Percentiles rank a stretch among this genome's conserved stretches.
Conservation (phyloP, 441 rosid species). For the Macaranga tanarius region DNA sequence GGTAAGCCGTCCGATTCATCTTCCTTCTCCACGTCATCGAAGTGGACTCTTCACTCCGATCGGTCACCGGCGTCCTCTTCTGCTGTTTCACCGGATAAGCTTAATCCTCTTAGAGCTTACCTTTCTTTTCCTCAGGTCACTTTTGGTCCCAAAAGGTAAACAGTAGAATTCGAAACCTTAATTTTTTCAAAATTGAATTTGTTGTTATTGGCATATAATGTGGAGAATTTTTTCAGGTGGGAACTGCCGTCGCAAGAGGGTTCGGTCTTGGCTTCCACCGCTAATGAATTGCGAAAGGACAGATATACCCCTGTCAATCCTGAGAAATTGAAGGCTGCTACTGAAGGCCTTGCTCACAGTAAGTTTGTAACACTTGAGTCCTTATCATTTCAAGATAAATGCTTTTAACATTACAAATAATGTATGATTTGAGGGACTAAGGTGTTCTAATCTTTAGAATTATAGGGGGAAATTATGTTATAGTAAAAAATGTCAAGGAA, state of each 20-base stretch:
- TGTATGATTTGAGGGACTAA: too few species aligned
- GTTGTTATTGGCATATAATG: background rate
- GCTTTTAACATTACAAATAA: too few species aligned
- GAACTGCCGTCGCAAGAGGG: constrained; percentile 54
- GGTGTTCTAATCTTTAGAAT: too few species aligned
- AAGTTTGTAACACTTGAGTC: constrained; percentile 15
- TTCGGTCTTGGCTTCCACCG: constrained; percentile 65
- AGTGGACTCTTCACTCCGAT: constrained; percentile 62
- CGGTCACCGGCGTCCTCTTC: constrained; percentile 10
- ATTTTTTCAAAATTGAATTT: background rate
- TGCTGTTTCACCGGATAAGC: constrained; percentile 47
- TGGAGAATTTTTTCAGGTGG: constrained; percentile 55
- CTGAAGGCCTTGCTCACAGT: constrained; percentile 74
- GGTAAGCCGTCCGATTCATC: constrained; percentile 54
- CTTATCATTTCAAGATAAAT: background rate
- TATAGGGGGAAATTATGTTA: too few species aligned
- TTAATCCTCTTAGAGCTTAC: constrained; percentile 84
- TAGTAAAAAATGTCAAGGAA: too few species aligned
- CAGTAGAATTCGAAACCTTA: background rate
- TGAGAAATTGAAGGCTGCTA: constrained; percentile 79
- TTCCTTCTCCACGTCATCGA: constrained; percentile 64
- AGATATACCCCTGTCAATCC: constrained; percentile 52
- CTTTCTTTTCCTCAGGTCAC: constrained; percentile 85
- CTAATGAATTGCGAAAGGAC: constrained; percentile 72
- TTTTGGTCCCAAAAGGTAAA: constrained; percentile 82